Evolutionary conservation across 2,329 filamentous ascomycete species (phyloP), one percentile per base, ranked within the genome.

Genomic region (Pestalotiopsis sp.): DNA sequence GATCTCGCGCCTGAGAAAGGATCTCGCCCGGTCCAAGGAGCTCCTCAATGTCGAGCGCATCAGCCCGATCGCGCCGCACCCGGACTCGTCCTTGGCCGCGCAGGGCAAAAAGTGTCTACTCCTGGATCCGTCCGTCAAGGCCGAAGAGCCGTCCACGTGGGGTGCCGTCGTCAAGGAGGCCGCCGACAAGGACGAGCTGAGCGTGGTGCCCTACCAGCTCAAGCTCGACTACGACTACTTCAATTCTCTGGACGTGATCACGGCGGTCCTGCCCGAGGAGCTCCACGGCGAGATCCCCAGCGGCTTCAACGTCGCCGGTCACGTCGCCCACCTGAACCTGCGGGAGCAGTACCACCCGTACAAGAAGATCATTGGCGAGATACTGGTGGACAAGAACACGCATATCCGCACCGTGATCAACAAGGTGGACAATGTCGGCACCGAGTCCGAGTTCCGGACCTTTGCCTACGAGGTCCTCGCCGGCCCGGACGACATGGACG

Each of bases 291-390:
- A 97, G 74, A 90, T 96, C 39, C 95, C 95, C 2, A 89, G 90
- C 39, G 94, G 94, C 63, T 98, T 97, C 83, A 94, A 94, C 68
- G 90, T 91, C 45, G 94, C 95, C 45, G 95, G 96, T 23, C 95
- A 98, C 75, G 91, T 98, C 65, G 95, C 94, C 56, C 96, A 99
- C 77, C 84, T 99, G 69, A 99, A 99, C 80, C 90, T 99, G 39
- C 90, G 93, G 65, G 90, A 93, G 23, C 88, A 91, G 72, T 98
- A 94, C 77, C 83, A 94, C 12, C 93, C 93, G 0, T 97, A 97
- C 84, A 97, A 96, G 80, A 80, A 92, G 72, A 79, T 98, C 13
- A 95, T 98, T 64, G 96, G 92, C 0, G 85, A 95, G 75, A 91
- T 98, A 2, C 84, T 99, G 23, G 83, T 94, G 66, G 96, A 98